Percentiles rank a stretch among this genome's conserved stretches.
Conservation (phyloP, 345 rosid species). For the Alliaria petiolata region DNA sequence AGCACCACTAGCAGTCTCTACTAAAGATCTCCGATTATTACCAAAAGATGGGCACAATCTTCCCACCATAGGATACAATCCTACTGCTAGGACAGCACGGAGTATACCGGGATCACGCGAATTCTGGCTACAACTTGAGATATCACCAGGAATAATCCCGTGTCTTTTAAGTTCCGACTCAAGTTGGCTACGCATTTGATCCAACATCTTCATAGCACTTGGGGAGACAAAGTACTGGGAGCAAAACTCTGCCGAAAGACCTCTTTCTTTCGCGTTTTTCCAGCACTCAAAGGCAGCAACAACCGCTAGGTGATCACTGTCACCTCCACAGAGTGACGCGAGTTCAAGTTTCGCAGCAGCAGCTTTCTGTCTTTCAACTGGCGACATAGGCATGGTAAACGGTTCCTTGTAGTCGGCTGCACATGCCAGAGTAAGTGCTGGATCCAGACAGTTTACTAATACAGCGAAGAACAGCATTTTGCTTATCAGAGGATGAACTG, state of each 20-base stretch:
- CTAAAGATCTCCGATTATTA: constrained; percentile 41
- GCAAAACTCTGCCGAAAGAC: constrained; percentile 60
- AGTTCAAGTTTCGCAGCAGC: constrained; percentile 69
- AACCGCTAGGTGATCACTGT: constrained; percentile 89
- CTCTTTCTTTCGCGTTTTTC: constrained; percentile 69
- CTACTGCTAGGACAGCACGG: constrained; percentile 79
- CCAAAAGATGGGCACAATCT: constrained; percentile 47
- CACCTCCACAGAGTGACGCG: constrained; percentile 77
- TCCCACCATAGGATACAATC: constrained; percentile 87
- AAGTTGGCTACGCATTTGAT: constrained; percentile 84
- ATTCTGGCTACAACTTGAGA: constrained; percentile 57
- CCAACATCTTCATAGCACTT: constrained; percentile 69
- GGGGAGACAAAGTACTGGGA: constrained; percentile 71
- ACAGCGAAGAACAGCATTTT: constrained; percentile 93
- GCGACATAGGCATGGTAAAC: constrained; percentile 74
- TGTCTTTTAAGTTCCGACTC: constrained; percentile 57
- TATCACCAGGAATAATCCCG: constrained; percentile 60
- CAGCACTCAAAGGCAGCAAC: constrained; percentile 92
- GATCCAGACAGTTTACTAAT: constrained; percentile 89
- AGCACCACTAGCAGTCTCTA: constrained; percentile 75
- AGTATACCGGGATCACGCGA: constrained; percentile 76
- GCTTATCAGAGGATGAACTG: constrained; percentile 90
- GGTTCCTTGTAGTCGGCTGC: constrained; percentile 90
- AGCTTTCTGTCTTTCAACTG: constrained; percentile 70
- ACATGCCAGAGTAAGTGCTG: constrained; percentile 94